Base-by-base conservation (phyloP, 352 stramenopile genomes). In the Pythium scleroteichum region DNA sequence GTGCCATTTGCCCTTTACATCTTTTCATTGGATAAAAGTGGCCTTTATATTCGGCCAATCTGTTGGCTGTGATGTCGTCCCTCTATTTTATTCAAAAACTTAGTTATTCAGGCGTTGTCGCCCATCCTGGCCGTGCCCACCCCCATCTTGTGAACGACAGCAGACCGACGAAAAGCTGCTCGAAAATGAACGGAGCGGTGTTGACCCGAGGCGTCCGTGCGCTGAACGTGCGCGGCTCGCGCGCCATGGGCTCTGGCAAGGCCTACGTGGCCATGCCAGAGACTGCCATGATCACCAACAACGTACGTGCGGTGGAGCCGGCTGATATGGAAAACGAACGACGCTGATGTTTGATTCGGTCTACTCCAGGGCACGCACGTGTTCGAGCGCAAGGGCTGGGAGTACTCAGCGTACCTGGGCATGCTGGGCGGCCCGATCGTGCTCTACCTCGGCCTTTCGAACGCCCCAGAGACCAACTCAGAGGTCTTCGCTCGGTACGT, bases 271-370 rank as follows among this genome's bases (percentile, higher is more conserved):
- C 85, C 66, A 94, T 94, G 82, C 80, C 85, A 0, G 85, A 95
- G 82, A 95, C 83, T 2, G 77, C 85, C 40, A 95, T 95, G 85
- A 63, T 95, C 55, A 93, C 83, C 33, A 91, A 89, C 70, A 91
- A 95, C 65, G 85, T 94, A 71, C 65, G 79, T 78, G 2, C 20
- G 24, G 1, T 4, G 32, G n/a, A 32, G 41, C 52, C 9, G 9
- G 19, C 19, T 49, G 6, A 7, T 10, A 38, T 20, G n/a, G 2
- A 26, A 19, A 9, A 27, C 9, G 51, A 3, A 33, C 16, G 20
- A 24, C 9, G 41, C 24, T 24, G 23, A 26, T 40, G 26, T 7
- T 45, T 20, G 7, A 47, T 41, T 46, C 29, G 47, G n/a, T 51
- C 29, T 38, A 38, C 8, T 20, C 38, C 32, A 94, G 85, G 80